phyloP scores from a whole-genome alignment of 345 rosid genomes.

The Pistacia atlantica region DNA sequence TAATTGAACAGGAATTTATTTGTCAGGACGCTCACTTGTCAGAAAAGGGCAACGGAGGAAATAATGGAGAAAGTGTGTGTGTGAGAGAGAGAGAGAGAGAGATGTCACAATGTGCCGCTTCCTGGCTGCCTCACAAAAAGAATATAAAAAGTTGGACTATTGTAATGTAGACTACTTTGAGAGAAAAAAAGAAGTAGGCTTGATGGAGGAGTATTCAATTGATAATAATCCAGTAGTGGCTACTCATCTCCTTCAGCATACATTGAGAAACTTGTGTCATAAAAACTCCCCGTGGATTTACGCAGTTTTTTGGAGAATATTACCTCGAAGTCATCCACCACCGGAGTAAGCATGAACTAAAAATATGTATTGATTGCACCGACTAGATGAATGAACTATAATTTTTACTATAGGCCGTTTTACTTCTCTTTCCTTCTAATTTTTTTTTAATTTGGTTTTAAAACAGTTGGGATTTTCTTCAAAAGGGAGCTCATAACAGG shows the following conservation, averaged over 20 bases:
- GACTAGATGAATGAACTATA: not conserved
- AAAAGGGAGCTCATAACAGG: constrained; percentile 6
- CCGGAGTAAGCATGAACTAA: not conserved
- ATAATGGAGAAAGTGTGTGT: not conserved
- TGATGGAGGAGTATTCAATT: not conserved
- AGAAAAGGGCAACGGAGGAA: not conserved
- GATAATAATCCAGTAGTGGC: not conserved
- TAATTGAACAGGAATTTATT: not conserved
- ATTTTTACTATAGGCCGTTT: not conserved
- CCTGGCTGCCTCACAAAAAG: not conserved
- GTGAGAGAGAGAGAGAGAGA: not conserved
- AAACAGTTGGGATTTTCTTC: constrained; percentile 5
- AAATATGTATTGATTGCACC: not conserved
- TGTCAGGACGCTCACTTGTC: no score
- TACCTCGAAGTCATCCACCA: constrained; percentile 12
- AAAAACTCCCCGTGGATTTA: constrained; percentile 13
- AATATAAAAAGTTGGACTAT: not conserved
- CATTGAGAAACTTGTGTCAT: constrained; percentile 17
- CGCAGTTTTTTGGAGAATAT: constrained; percentile 18
- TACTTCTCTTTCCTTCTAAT: not conserved
- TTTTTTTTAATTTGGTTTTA: not conserved
- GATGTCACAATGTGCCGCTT: not conserved
- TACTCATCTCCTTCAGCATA: constrained; percentile 14
- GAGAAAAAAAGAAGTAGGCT: not conserved
- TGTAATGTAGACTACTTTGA: not conserved